These are phyloP conservation scores for Orbilia brochopaga DNA, from an alignment of 2,329 filamentous ascomycete genomes.

Conservation along the genomic window DNA sequence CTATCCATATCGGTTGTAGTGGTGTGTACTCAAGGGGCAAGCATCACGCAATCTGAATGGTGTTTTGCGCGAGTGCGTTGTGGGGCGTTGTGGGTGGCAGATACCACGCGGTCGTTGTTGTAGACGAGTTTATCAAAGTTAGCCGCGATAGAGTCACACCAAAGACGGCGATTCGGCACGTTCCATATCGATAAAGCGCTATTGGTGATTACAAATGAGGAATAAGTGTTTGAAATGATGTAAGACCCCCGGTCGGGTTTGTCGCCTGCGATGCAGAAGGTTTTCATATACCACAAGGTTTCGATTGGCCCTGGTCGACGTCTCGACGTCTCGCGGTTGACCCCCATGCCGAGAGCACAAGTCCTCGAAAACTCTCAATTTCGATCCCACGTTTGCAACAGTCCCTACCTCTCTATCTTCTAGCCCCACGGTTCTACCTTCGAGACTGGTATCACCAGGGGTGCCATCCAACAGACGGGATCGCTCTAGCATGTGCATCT, in stretches of 20 bases:
- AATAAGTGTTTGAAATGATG: no score
- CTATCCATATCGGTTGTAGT: no score
- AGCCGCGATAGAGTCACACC: slow-evolving; percentile 16
- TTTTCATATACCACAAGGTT: no score
- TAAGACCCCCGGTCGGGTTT: no score
- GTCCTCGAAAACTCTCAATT: background rate
- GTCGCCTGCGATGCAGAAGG: no score
- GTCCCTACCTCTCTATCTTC: no score
- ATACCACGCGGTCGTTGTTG: no score
- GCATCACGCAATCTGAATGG: slow-evolving; percentile 40
- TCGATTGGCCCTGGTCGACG: slow-evolving; percentile 14
- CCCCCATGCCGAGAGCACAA: background rate
- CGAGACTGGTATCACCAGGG: background rate
- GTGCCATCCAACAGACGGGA: background rate
- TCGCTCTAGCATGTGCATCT: background rate
- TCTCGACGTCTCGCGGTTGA: background rate
- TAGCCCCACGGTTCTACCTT: background rate
- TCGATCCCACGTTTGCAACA: no score
- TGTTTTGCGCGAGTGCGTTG: slow-evolving; percentile 33
- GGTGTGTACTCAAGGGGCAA: background rate
- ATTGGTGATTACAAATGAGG: no score
- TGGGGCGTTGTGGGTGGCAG: slow-evolving; percentile 23
- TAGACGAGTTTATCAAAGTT: no score
- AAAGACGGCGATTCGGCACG: background rate
- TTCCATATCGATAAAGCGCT: no score